Evolutionary conservation across 2,329 filamentous ascomycete genomes (phyloP).

Genomic region (Botrytis sinoallii): DNA sequence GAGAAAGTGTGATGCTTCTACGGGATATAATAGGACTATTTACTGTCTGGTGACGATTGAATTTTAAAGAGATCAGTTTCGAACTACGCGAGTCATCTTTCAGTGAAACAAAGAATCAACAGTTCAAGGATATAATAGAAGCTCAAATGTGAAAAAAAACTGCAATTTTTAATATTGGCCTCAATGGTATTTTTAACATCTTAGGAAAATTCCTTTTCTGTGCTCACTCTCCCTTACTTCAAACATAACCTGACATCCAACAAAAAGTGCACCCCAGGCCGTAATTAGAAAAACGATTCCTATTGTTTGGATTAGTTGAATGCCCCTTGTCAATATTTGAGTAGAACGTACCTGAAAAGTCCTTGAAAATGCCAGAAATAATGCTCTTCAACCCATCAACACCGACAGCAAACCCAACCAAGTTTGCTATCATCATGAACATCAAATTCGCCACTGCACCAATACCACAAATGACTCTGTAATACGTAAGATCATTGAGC

Average conservation of each 20-base stretch:
- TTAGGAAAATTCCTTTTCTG: conserved; percentile 76
- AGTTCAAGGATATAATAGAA: no score
- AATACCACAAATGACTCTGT: conserved; percentile 75
- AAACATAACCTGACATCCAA: conserved; percentile 92
- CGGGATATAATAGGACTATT: not conserved
- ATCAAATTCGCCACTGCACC: conserved; percentile 81
- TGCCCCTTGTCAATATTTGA: not conserved
- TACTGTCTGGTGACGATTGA: not conserved
- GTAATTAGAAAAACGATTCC: conserved; percentile 70
- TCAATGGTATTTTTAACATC: conserved; percentile 56
- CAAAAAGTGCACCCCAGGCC: conserved; percentile 74
- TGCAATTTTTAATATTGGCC: not conserved
- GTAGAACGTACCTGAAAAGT: conserved; percentile 60
- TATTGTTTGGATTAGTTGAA: conserved; percentile 34
- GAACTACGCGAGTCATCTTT: not conserved
- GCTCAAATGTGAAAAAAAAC: not conserved
- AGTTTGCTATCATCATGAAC: conserved; percentile 94
- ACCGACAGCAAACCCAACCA: conserved; percentile 92
- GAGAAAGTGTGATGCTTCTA: not conserved
- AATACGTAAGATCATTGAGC: conserved; percentile 65
- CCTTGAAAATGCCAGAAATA: conserved; percentile 69
- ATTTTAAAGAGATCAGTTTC: not conserved
- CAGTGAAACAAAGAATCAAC: not conserved
- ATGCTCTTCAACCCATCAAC: conserved; percentile 81
- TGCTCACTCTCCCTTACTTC: conserved; percentile 84